Base-by-base conservation (phyloP, 1,284 basidiomycete genomes). In the Clitocybe nebularis region DNA sequence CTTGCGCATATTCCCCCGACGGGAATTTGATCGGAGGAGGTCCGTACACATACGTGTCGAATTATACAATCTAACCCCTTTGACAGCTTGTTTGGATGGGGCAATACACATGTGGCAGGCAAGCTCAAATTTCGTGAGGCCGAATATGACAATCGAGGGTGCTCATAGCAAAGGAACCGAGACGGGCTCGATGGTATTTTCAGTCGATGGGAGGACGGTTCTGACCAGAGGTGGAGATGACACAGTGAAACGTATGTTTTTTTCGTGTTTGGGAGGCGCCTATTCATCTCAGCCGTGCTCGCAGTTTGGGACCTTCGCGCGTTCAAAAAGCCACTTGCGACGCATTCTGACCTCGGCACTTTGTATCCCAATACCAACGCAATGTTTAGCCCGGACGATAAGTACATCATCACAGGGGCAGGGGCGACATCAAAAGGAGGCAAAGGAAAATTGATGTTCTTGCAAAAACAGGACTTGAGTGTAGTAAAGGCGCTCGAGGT, bases 31-130 rank as follows among this genome's bases (percentile, higher is more conserved):
- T 97, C 51, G 87, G 84, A 41, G 92, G 86, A 51, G 88, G 93
- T 92, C 57, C 54, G 85, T 53, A 36, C 16, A 16, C 2, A 22
- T 48, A 22, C 25, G 21, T 23, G 39, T 40, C 39, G 41, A 48
- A 35, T 40, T 47, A 44, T 11, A 42, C 8, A 32, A 43, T 39
- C 38, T 53, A 36, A 44, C 28, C 30, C 19, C 44, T 41, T 39
- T 39, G 51, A 24, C 46, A 93, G 91, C 81, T 19, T 94, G 93
- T 54, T 60, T 86, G 48, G 96, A 99, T 61, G 96, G 96, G 4
- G 83, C 91, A 4, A 57, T 99, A 47, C 90, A 95, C 60, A 73
- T 96, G 61, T 99, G 96, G 96, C 81, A 89, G 51, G 78, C 90
- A n/a, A 84, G 74, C 36, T 87, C 86, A 22, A 99, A 95, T 64